Conservation (phyloP, 768 basidiomycete species). For the Mycena polygramma region DNA sequence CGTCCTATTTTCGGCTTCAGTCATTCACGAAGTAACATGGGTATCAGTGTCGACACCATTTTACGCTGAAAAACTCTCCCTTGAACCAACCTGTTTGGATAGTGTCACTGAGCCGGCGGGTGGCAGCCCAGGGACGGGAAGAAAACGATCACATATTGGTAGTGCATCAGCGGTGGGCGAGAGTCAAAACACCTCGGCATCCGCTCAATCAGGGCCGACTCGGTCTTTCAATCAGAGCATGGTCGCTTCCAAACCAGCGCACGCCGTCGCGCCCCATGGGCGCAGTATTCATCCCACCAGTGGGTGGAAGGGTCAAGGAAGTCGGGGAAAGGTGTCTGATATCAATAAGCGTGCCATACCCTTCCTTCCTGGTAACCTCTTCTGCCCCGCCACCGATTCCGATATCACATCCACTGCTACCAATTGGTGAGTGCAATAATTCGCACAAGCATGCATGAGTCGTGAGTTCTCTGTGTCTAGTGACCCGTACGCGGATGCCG, state of each 20-base stretch:
- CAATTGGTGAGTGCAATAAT: conserved; percentile 3
- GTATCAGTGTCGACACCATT: no score
- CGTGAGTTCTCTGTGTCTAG: neutral
- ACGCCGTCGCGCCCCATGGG: no score
- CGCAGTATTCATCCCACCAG: neutral
- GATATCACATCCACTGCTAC: conserved; percentile 1
- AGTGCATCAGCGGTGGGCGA: no score
- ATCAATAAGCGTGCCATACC: conserved; percentile 15
- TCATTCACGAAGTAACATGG: conserved; percentile 6
- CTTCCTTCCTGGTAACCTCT: conserved; percentile 20
- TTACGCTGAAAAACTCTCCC: neutral
- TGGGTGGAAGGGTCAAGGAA: no score
- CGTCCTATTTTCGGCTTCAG: conserved; percentile 10
- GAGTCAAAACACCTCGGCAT: no score
- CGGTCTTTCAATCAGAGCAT: no score
- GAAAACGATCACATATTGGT: conserved; percentile 2
- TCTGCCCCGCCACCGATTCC: conserved; percentile 18
- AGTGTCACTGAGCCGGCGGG: no score
- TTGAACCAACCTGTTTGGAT: no score
- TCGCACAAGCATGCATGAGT: neutral
- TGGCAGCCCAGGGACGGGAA: no score
- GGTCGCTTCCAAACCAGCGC: no score
- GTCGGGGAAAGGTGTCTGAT: no score
- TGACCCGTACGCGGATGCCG: conserved; percentile 4
- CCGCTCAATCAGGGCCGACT: no score